Percentiles rank a stretch among this genome's conserved stretches.
phyloP scores from a whole-genome alignment of 306 rosid genomes.

The Prunus dulcis region DNA sequence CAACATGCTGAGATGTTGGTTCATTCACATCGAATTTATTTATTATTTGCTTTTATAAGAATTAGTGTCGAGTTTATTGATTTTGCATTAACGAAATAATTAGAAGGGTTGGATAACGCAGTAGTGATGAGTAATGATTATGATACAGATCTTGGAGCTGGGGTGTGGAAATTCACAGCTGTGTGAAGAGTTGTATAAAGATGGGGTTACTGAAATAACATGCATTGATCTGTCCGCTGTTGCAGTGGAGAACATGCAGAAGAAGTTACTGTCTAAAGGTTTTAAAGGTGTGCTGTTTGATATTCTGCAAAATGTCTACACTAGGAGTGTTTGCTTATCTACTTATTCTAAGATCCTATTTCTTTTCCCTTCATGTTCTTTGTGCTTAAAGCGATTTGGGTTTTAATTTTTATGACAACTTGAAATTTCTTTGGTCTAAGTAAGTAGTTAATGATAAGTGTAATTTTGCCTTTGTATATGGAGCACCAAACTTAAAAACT shows the following conservation, averaged over 20 bases:
- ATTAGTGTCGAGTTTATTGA: background rate
- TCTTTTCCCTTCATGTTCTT: background rate
- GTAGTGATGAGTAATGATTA: constrained; percentile 19
- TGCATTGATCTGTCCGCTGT: constrained; percentile 86
- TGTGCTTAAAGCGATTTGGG: background rate
- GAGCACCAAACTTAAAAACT: background rate
- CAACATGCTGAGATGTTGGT: background rate
- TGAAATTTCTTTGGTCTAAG: background rate
- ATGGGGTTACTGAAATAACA: constrained; percentile 63
- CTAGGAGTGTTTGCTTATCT: background rate
- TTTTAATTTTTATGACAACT: background rate
- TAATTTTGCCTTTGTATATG: background rate
- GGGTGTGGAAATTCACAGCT: constrained; percentile 93
- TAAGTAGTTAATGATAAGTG: background rate
- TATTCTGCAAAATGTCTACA: background rate
- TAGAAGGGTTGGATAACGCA: background rate
- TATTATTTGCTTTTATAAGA: background rate
- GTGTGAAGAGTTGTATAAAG: constrained; percentile 71
- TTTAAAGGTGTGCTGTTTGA: constrained; percentile 47
- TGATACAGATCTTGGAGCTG: constrained; percentile 69
- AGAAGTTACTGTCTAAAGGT: constrained; percentile 56
- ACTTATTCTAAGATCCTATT: background rate
- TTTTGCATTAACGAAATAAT: background rate
- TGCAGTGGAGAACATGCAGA: constrained; percentile 75
- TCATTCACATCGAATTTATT: background rate